Evolutionary conservation across 495 filamentous ascomycete genomes (phyloP), one percentile per base, ranked within the genome.

Genomic region (Echria macrotheca): DNA sequence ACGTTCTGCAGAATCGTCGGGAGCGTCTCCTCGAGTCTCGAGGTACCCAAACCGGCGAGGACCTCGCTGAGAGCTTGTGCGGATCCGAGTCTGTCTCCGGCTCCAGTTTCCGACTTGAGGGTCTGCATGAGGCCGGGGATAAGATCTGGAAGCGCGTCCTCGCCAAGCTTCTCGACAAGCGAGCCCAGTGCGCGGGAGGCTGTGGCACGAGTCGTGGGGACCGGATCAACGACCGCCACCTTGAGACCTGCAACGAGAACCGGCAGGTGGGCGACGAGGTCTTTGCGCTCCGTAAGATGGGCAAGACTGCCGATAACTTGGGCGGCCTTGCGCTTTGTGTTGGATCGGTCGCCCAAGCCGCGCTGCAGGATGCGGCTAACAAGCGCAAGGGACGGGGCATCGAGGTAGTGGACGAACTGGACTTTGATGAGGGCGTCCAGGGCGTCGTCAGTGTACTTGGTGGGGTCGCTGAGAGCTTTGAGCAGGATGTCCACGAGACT

Each of bases 291-390:
- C 5, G 94, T 97, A 46, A 98, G 80, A 74, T 98, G 93, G 12
- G 93, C 94, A 48, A 98, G 75, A 67, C 89, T 96, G 55, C 93
- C 93, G 58, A 98, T 98, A 42, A 98, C 95, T 62, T 97, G 91
- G 3, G 93, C 82, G 10, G 94, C 83, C 69, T 98, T 98, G 42
- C 90, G 79, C 66, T 97, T 98, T 19, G 93, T 97, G 32, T 84
- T 85, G 33, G 93, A 98, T 14, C 93, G 76, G 55, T 97, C 94
- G 44, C 79, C 78, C 35, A 98, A 74, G 47, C 91, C 93, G 50
- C 93, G 87, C 68, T 98, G 90, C 32, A 98, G 77, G 52, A 98
- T 96, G 52, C 94, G 87, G 28, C 89, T 91, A 52, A 96, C 88
- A 37, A 98, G 78, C 33, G 93, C 93, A 50, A 98, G 74, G 1